These are phyloP conservation scores for Russula earlei DNA, from an alignment of 768 basidiomycete species.

Conservation along the genomic window DNA sequence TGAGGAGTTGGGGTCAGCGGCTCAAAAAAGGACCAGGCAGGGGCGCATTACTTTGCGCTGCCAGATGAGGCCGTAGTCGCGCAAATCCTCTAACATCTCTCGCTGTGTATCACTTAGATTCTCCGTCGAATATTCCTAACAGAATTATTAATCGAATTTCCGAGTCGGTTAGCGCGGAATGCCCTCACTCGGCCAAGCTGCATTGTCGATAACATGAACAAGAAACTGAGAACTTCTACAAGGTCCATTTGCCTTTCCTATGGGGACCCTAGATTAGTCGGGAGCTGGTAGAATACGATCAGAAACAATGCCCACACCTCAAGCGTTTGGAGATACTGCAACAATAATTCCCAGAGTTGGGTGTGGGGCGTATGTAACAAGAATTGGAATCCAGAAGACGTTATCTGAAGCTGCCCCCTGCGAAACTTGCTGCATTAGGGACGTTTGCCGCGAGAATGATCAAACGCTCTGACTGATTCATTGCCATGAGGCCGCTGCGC, in stretches of 20 bases:
- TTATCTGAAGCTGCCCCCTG: conserved; percentile 64
- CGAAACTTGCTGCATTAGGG: conserved; percentile 26
- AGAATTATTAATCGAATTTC: conserved; percentile 3
- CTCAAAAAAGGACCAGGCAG: neutral
- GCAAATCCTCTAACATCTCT: conserved; percentile 84
- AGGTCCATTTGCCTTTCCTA: conserved; percentile 86
- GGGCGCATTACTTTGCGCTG: conserved; percentile 51
- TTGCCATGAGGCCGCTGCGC: conserved; percentile 80
- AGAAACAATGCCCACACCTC: conserved; percentile 43
- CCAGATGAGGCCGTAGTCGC: conserved; percentile 92
- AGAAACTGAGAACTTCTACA: conserved; percentile 85
- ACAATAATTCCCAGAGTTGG: conserved; percentile 89
- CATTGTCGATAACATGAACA: conserved; percentile 97
- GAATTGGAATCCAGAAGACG: conserved; percentile 93
- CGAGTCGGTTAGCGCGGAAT: conserved; percentile 9
- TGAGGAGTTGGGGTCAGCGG: conserved; percentile 23
- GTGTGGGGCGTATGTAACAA: conserved; percentile 88
- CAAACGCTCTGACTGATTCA: conserved; percentile 41
- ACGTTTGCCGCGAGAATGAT: neutral
- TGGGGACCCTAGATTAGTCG: neutral
- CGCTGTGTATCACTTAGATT: conserved; percentile 68
- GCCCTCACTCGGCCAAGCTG: conserved; percentile 74
- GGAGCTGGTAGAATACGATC: neutral
- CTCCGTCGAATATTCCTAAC: conserved; percentile 83
- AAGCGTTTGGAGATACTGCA: conserved; percentile 81